Percentiles rank a stretch among this genome's conserved stretches.
These are phyloP conservation scores for Spathaspora boniae DNA, from an alignment of 805 yeast species.

Conservation along the genomic window DNA sequence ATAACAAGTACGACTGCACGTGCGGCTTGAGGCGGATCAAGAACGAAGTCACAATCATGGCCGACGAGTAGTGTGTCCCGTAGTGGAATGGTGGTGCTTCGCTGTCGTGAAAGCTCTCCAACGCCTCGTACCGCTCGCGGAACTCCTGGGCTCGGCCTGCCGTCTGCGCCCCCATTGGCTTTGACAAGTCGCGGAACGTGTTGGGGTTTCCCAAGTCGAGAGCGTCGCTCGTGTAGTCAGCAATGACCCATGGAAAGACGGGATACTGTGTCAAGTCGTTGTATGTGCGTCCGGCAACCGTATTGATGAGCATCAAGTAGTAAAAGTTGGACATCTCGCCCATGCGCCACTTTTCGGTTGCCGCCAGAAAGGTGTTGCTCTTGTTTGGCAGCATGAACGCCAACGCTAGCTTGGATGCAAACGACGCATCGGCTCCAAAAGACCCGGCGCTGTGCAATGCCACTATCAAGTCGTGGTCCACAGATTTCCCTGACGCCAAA, in stretches of 20 bases:
- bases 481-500: conserved; percentile 45
- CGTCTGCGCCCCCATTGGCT: conserved; percentile 91
- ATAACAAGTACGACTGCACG: conserved; percentile 69
- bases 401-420: conserved; percentile 28
- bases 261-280: conserved; percentile 91
- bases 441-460: conserved; percentile 47
- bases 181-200: conserved; percentile 69
- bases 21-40: conserved; percentile 76
- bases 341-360: conserved; percentile 67
- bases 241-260: conserved; percentile 86
- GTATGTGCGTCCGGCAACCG: conserved; percentile 84
- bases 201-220: conserved; percentile 63
- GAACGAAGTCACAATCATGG: conserved; percentile 86
- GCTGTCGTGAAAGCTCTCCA: conserved; percentile 56
- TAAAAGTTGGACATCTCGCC: conserved; percentile 84
- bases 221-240: conserved; percentile 71
- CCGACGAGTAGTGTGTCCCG: conserved; percentile 91
- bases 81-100: conserved; percentile 78
- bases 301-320: conserved; percentile 74
- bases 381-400: conserved; percentile 33
- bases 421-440: conserved; percentile 32
- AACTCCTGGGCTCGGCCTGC: conserved; percentile 58
- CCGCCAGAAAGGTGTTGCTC: conserved; percentile 29
- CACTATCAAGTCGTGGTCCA: conserved; percentile 53
- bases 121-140: conserved; percentile 67